Percentiles rank a stretch among this genome's conserved stretches.
Conservation (phyloP, 306 rosid genomes). For the Begonia masoniana region DNA sequence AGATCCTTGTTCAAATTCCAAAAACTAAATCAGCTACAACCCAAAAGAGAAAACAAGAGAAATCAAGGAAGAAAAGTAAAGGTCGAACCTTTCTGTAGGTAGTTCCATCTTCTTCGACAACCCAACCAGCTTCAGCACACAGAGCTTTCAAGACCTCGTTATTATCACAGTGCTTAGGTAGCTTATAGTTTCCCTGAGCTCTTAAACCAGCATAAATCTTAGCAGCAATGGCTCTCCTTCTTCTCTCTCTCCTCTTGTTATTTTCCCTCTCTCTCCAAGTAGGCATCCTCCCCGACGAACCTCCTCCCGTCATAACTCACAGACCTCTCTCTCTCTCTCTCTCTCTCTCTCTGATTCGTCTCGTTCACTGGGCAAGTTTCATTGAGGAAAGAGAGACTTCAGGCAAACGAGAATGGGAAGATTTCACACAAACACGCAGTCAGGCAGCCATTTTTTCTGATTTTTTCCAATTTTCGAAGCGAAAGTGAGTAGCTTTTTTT, state of each 20-base stretch:
- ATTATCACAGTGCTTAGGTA: slow-evolving; percentile 94
- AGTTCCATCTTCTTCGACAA: slow-evolving; percentile 90
- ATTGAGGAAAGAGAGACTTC: too few relatives aligned
- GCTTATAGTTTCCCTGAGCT: slow-evolving; percentile 86
- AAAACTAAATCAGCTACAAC: neutral
- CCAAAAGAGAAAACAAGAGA: neutral
- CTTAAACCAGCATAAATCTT: slow-evolving; percentile 83
- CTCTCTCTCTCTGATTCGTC: too few relatives aligned
- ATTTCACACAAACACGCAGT: too few relatives aligned
- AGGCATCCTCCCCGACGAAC: slow-evolving; percentile 72
- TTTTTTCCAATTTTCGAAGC: too few relatives aligned
- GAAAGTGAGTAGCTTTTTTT: too few relatives aligned
- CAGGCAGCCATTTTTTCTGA: too few relatives aligned
- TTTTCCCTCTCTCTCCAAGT: slow-evolving; percentile 98
- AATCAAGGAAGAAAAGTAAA: neutral
- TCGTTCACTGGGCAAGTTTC: too few relatives aligned
- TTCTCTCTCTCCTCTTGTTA: slow-evolving; percentile 80
- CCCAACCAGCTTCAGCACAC: slow-evolving; percentile 86
- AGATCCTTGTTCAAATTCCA: neutral
- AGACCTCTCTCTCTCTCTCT: too few relatives aligned
- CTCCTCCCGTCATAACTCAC: slow-evolving; percentile 51
- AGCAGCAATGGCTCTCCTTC: slow-evolving; percentile 91
- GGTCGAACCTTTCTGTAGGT: slow-evolving; percentile 63
- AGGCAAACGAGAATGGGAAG: too few relatives aligned
- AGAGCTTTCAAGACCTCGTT: slow-evolving; percentile 96